Percentiles rank a stretch among this genome's conserved stretches.
Evolutionary conservation across 2,329 filamentous ascomycete species (phyloP).

Genomic region (Amylocarpus encephaloides): DNA sequence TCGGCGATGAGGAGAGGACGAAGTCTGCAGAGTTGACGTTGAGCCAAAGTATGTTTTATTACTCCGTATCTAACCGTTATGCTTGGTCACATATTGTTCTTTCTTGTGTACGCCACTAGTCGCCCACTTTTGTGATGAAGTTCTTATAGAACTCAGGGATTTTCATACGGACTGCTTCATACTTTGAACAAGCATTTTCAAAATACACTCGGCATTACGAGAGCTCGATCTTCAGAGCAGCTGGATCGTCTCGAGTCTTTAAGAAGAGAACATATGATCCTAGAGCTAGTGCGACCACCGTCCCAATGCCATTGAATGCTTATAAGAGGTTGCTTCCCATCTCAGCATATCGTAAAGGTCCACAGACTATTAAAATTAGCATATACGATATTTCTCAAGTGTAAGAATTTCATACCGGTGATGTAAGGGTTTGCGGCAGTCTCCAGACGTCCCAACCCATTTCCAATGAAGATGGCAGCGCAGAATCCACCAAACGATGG

Average conservation of each 20-base stretch:
- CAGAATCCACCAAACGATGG: slow-evolving; percentile 74
- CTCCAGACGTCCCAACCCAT: slow-evolving; percentile 68
- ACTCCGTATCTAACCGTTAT: no score
- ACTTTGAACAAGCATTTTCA: slow-evolving; percentile 71
- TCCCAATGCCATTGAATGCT: no score
- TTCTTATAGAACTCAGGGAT: slow-evolving; percentile 57
- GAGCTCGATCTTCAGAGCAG: slow-evolving; percentile 57
- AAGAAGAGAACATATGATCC: no score
- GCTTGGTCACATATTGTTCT: slow-evolving; percentile 61
- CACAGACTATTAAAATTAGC: no score
- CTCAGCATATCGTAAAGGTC: slow-evolving; percentile 57
- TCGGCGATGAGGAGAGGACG: slow-evolving; percentile 41
- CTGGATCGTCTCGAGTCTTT: slow-evolving; percentile 66
- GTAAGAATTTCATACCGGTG: slow-evolving; percentile 34
- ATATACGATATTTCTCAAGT: no score
- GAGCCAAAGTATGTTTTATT: slow-evolving; percentile 57
- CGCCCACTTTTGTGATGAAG: not conserved
- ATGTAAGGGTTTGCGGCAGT: slow-evolving; percentile 72
- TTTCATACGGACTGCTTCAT: slow-evolving; percentile 80
- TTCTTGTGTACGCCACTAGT: slow-evolving; percentile 49
- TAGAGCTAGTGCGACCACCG: no score
- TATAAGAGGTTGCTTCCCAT: no score
- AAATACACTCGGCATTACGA: slow-evolving; percentile 46
- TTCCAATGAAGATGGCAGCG: slow-evolving; percentile 65
- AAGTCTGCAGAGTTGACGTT: slow-evolving; percentile 57